Evolutionary conservation across 2,329 filamentous ascomycete species (phyloP).

Genomic region (Chaetomium sp.): DNA sequence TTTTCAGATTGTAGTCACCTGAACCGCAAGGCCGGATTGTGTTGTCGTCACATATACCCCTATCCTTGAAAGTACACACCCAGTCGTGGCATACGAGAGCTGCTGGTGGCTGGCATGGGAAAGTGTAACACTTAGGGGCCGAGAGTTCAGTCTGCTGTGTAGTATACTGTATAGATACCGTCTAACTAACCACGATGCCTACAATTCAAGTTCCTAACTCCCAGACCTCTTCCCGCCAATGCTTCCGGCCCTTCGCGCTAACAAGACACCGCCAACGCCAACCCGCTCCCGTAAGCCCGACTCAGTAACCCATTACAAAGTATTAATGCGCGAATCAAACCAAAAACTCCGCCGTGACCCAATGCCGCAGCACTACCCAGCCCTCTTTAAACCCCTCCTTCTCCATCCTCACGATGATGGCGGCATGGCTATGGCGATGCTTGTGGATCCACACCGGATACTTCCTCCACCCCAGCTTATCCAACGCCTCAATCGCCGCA

Average conservation of each 20-base stretch:
- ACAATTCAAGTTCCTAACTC: not conserved
- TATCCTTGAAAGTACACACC: no score
- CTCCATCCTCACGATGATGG: constrained; percentile 79
- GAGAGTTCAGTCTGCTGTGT: no score
- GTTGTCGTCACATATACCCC: no score
- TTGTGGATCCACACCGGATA: constrained; percentile 76
- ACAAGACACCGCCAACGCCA: not conserved
- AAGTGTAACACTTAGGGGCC: no score
- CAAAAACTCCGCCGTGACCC: constrained; percentile 74
- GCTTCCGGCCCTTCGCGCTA: not conserved
- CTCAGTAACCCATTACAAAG: not conserved
- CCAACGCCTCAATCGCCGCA: constrained; percentile 76
- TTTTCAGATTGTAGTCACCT: not conserved
- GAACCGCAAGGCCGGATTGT: no score
- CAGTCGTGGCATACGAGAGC: no score
- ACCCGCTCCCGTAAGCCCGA: not conserved
- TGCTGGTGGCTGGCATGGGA: no score
- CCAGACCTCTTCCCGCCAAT: not conserved
- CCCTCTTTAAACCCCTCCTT: constrained; percentile 74
- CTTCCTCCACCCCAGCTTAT: constrained; percentile 66
- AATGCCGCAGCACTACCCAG: constrained; percentile 75
- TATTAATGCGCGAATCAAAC: constrained; percentile 1
- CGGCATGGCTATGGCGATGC: constrained; percentile 79
- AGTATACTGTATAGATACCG: no score
- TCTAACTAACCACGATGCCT: no score